A percentile compares a stretch with the other conserved stretches of the same genome.
These are phyloP conservation scores for Daedaleopsis nitida DNA, from an alignment of 768 basidiomycete genomes.

Conservation along the genomic window DNA sequence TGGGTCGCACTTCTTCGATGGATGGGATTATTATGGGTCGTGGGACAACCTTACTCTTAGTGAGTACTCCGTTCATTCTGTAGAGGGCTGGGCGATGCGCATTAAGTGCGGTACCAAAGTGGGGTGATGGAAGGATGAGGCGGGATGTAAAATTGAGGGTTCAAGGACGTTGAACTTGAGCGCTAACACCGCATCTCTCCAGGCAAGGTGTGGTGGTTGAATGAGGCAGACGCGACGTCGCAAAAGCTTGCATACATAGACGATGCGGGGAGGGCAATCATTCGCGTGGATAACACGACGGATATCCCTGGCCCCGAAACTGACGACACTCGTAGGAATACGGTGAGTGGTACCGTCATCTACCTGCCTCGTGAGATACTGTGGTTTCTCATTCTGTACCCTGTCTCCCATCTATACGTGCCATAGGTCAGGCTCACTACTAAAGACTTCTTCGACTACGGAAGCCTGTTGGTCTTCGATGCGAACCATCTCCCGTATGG, in stretches of 20 bases:
- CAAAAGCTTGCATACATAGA: slow-evolving; percentile 63
- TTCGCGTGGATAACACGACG: slow-evolving; percentile 74
- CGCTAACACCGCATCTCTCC: not conserved
- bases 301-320: slow-evolving; percentile 43
- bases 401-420: not conserved
- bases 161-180: not conserved
- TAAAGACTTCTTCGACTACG: slow-evolving; percentile 43
- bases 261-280: slow-evolving; percentile 59
- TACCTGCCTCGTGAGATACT: not conserved
- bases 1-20: slow-evolving; percentile 45
- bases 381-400: not conserved
- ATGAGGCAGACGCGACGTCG: slow-evolving; percentile 45
- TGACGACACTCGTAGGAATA: slow-evolving; percentile 49
- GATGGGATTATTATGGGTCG: slow-evolving; percentile 45
- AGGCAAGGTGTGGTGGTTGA: slow-evolving; percentile 69
- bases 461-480: slow-evolving; percentile 51
- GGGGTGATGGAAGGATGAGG: not conserved
- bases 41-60: slow-evolving; percentile 44
- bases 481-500: slow-evolving; percentile 55
- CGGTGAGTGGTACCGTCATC: slow-evolving; percentile 43
- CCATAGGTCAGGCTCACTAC: slow-evolving; percentile 48
- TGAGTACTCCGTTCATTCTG: slow-evolving; percentile 18
- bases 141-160: not conserved
- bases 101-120: not conserved
- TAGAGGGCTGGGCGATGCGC: not conserved